Evolutionary conservation across 2,329 filamentous ascomycete species (phyloP).

Genomic region (Ophiostoma ips): DNA sequence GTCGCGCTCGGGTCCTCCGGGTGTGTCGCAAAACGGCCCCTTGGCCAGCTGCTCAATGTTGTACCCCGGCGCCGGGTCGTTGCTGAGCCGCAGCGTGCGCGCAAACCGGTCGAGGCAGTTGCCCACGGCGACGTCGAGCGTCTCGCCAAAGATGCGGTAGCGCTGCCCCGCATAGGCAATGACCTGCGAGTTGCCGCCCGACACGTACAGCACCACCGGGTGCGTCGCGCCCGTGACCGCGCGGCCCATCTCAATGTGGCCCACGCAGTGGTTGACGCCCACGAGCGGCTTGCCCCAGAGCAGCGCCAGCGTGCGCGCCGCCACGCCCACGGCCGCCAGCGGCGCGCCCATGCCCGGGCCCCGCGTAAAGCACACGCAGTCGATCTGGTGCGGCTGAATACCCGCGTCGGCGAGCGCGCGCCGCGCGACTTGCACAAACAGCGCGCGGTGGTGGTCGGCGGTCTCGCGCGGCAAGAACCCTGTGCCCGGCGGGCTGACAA

Average conservation of each 20-base stretch:
- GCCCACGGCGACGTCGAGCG: conserved; percentile 91
- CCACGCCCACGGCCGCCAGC: conserved; percentile 72
- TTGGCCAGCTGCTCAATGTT: conserved; percentile 92
- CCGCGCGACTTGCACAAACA: conserved; percentile 71
- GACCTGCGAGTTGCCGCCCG: conserved; percentile 92
- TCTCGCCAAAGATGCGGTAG: conserved; percentile 96
- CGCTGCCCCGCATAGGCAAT: conserved; percentile 90
- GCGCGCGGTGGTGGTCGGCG: conserved; percentile 75
- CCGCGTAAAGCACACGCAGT: conserved; percentile 91
- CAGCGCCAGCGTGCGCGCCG: conserved; percentile 61
- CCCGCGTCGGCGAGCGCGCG: conserved; percentile 60
- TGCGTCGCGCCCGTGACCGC: conserved; percentile 81
- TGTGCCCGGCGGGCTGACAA: conserved; percentile 77
- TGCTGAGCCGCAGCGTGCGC: conserved; percentile 76
- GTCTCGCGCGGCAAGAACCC: conserved; percentile 97
- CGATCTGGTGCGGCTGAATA: conserved; percentile 50
- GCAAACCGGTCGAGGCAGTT: conserved; percentile 97
- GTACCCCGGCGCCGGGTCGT: conserved; percentile 92
- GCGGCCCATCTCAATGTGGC: conserved; percentile 97
- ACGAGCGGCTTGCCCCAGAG: conserved; percentile 84
- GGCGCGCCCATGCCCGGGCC: conserved; percentile 96
- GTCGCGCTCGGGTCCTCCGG: conserved; percentile 36
- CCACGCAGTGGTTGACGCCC: conserved; percentile 95
- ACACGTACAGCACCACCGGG: conserved; percentile 91
- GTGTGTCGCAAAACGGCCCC: conserved; percentile 13